Base-by-base conservation (phyloP, 352 stramenopile genomes). In the Salisapilia sapeloensis region DNA sequence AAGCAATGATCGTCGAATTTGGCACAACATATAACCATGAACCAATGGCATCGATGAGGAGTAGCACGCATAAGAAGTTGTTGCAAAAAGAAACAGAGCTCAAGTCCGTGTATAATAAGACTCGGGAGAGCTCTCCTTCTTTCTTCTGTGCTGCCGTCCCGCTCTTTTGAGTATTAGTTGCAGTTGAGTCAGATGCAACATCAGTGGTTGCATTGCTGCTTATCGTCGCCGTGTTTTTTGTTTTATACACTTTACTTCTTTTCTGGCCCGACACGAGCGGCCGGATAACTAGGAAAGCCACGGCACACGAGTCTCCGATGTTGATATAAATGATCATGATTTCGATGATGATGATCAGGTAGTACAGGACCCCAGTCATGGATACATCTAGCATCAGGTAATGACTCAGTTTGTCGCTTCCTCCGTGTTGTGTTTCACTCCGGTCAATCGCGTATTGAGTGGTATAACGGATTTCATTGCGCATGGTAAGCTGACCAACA, bases 71-170 rank as follows among this genome's bases (percentile, higher is more conserved):
- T 24, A 53, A 14, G 21, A 36, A 13, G 5, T 27, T 30, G 26
- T 53, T 53, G 24, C 45, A 40, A 21, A 44, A 44, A 9, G 40
- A 38, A n/a, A 53, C 35, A 15, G 34, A 42, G 21, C 16, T 49
- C 9, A 49, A 36, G 14, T 53, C 45, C 11, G 45, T 53, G 45
- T 48, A 53, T 12, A 53, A 35, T 18, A 53, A 24, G 20, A 53
- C 37, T 20, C 37, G 39, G 13, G 40, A 42, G 13, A 53, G 35
- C 10, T 39, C 48, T 10, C 26, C 31, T 23, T 33, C 35, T 10
- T 38, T 35, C 1, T 24, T 26, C 13, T 10, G 23, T 14, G n/a
- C n/a, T n/a, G n/a, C n/a, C n/a, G n/a, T n/a, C n/a, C n/a, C n/a
- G n/a, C n/a, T n/a, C n/a, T n/a, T n/a, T n/a, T n/a, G n/a, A n/a